A percentile compares a stretch with the other conserved stretches of the same genome.
Conservation (phyloP, 768 basidiomycete genomes). For the Galerina sulciceps region DNA sequence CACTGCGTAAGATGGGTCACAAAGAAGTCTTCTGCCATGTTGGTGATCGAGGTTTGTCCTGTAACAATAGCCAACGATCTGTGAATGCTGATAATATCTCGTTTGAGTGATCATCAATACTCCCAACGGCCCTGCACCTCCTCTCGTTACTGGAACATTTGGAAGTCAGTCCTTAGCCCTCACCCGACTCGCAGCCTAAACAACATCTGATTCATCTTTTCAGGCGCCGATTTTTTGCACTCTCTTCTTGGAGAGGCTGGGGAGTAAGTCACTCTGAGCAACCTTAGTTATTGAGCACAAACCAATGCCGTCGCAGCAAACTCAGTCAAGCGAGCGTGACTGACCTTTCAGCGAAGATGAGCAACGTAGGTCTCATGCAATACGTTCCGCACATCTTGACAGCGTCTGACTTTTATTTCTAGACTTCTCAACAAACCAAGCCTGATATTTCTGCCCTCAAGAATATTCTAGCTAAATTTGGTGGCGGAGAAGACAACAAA, state of each 20-base stretch:
- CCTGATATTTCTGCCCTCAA: conserved; percentile 43
- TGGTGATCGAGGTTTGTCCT: conserved; percentile 54
- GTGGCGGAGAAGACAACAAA: conserved; percentile 54
- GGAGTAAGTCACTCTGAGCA: conserved; percentile 44
- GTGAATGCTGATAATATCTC: conserved; percentile 13
- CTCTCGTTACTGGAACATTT: conserved; percentile 72
- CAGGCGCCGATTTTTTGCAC: conserved; percentile 65
- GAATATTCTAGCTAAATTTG: conserved; percentile 51
- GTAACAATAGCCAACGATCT: background rate
- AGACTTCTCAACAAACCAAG: conserved; percentile 7
- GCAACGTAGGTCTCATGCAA: conserved; percentile 30
- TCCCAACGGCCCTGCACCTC: conserved; percentile 58
- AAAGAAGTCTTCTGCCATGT: conserved; percentile 80
- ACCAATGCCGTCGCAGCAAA: conserved; percentile 38
- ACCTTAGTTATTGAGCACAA: background rate
- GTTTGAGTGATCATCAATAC: conserved; percentile 48
- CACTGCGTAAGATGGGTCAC: conserved; percentile 71
- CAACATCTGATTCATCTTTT: background rate
- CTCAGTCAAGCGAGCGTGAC: conserved; percentile 65
- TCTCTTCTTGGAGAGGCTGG: conserved; percentile 69
- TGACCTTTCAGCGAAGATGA: conserved; percentile 57
- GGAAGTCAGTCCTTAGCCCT: conserved; percentile 38
- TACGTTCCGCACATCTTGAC: background rate
- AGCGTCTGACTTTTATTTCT: too few relatives aligned
- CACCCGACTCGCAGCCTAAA: background rate